Evolutionary conservation across 1,284 basidiomycete genomes (phyloP).

Genomic region (Golubevia sp.): DNA sequence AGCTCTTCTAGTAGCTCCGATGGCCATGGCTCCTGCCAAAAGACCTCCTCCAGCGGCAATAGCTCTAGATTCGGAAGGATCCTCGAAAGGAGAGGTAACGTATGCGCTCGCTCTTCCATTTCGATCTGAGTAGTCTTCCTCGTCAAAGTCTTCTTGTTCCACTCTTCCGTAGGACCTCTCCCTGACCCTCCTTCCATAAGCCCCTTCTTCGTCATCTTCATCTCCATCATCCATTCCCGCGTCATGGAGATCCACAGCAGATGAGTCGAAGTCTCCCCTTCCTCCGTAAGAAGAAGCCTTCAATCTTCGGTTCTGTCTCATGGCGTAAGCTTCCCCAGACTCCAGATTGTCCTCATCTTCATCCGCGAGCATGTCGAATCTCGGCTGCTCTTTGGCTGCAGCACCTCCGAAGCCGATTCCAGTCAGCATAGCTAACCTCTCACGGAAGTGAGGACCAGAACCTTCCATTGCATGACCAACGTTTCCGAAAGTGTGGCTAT

Average conservation of each 20-base stretch:
- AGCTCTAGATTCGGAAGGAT: conserved; percentile 5
- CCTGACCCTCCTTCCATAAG: conserved; percentile 1
- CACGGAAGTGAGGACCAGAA: conserved; percentile 37
- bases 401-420: conserved; percentile 21
- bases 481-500: conserved; percentile 17
- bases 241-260: background rate
- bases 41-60: background rate
- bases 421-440: conserved; percentile 38
- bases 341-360: conserved; percentile 24
- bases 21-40: background rate
- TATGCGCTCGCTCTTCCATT: conserved; percentile 16
- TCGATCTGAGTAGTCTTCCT: conserved; percentile 18
- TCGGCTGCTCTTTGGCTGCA: conserved; percentile 13
- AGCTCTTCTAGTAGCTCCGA: too few species aligned
- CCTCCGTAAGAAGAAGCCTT: too few species aligned
- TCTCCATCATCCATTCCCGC: conserved; percentile 17
- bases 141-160: conserved; percentile 2
- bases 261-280: too few species aligned
- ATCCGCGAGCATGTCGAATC: conserved; percentile 56
- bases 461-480: conserved; percentile 48
- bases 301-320: background rate
- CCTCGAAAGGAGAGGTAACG: conserved; percentile 40
- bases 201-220: conserved; percentile 3
- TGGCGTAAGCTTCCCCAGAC: background rate
- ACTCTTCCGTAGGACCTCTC: conserved; percentile 21